These are phyloP conservation scores for Claviceps pusilla DNA, from an alignment of 2,329 filamentous ascomycete species.

Conservation along the genomic window DNA sequence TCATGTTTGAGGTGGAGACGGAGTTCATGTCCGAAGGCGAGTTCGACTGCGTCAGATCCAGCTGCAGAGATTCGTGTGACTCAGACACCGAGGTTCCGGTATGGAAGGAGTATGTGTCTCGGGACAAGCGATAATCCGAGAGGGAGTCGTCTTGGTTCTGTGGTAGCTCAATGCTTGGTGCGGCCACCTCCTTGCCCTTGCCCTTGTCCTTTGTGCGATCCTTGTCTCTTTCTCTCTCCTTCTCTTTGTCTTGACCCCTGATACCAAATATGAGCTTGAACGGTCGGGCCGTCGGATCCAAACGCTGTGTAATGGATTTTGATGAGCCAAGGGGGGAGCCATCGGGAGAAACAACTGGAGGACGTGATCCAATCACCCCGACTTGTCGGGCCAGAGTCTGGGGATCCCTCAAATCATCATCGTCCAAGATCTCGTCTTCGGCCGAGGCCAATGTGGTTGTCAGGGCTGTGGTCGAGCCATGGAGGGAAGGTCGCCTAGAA, in stretches of 20 bases:
- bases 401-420: constrained; percentile 37
- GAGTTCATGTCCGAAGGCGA: constrained; percentile 38
- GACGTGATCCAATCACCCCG: constrained; percentile 68
- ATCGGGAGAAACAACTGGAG: constrained; percentile 21
- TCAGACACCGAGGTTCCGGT: constrained; percentile 45
- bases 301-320: constrained; percentile 37
- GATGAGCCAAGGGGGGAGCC: constrained; percentile 6
- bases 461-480: constrained; percentile 53
- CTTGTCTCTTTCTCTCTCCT: constrained; percentile 16
- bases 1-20: constrained; percentile 23
- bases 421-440: constrained; percentile 48
- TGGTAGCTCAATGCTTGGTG: constrained; percentile 24
- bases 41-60: constrained; percentile 42
- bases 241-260: constrained; percentile 21
- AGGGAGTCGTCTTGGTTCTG: constrained; percentile 32
- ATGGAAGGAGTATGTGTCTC: constrained; percentile 41
- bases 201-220: constrained; percentile 22
- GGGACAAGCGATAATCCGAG: constrained; percentile 37
- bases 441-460: constrained; percentile 48
- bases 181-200: constrained; percentile 23
- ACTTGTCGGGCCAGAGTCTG: constrained; percentile 42
- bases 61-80: constrained; percentile 41
- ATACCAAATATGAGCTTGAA: constrained; percentile 58
- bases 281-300: constrained; percentile 81
- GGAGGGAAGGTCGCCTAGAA: constrained; percentile 67